These are phyloP conservation scores for Leccinellum rugosiceps DNA, from an alignment of 768 basidiomycete species.

Conservation along the genomic window DNA sequence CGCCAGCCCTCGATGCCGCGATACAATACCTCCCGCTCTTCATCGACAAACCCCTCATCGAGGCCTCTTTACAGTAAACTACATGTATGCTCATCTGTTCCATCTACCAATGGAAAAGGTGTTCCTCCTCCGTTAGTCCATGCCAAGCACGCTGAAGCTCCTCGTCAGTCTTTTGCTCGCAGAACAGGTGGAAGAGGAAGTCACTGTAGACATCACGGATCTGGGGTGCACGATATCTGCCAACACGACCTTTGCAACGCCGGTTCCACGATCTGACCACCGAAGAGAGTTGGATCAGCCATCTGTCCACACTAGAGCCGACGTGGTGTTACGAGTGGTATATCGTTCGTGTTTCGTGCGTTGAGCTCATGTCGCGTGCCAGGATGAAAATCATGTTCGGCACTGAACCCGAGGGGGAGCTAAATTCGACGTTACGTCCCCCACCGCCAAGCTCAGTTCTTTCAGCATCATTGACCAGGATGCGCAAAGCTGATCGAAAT, in stretches of 20 bases:
- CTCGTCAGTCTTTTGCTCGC: slow-evolving; percentile 63
- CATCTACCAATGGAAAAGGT: too few relatives aligned
- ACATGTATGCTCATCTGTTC: slow-evolving; percentile 70
- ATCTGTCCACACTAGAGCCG: slow-evolving; percentile 63
- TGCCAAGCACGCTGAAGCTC: slow-evolving; percentile 67
- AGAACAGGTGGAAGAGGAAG: slow-evolving; percentile 70
- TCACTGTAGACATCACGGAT: slow-evolving; percentile 60
- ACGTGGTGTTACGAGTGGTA: slow-evolving; percentile 83
- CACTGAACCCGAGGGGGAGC: slow-evolving; percentile 67
- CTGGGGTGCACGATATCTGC: slow-evolving; percentile 57
- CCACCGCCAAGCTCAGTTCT: too few relatives aligned
- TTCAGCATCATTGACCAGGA: too few relatives aligned
- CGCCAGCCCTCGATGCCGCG: too few relatives aligned
- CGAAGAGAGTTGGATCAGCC: slow-evolving; percentile 65
- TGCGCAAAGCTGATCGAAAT: too few relatives aligned
- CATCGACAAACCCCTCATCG: slow-evolving; percentile 63
- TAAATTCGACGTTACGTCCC: too few relatives aligned
- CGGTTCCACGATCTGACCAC: slow-evolving; percentile 65
- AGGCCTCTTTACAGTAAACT: slow-evolving; percentile 72
- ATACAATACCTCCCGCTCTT: slow-evolving; percentile 74
- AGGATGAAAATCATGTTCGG: slow-evolving; percentile 93
- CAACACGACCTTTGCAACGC: slow-evolving; percentile 41
- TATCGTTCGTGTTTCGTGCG: slow-evolving; percentile 12
- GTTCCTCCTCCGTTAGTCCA: slow-evolving; percentile 66
- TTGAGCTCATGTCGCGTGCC: slow-evolving; percentile 12